Base-by-base conservation (phyloP, 2,329 filamentous ascomycete species). In the Ambrosiella cleistominuta region DNA sequence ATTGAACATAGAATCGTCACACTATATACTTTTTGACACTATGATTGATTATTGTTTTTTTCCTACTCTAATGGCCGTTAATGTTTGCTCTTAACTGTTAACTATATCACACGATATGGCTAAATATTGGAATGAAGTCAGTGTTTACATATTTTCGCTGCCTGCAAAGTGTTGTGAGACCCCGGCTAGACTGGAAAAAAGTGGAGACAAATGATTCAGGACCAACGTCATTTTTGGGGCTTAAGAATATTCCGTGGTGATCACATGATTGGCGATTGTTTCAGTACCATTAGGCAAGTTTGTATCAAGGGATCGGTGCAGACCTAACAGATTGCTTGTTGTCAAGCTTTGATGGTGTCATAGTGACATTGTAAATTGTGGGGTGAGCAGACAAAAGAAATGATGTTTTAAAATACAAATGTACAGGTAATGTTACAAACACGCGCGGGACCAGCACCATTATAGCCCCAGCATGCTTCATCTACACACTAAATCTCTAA, bases 361-460 rank as follows among this genome's bases (percentile, higher is more conserved):
- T 27, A 27, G 27, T 27, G 3, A 27, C 27, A 27, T 27, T 27
- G 27, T 27, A 27, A 27, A 27, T 27, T 27, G 27, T 27, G 27
- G 27, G 27, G 27, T 27, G 27, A 51, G 38, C 17, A 55, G 54
- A 40, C 56, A 44, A 49, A 56, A 55, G 42, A 52, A 42, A 39
- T 1, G 27, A 54, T 50, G 15, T 36, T 36, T 36, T 13, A 40
- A 51, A 39, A 44, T 8, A 47, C n/a, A 45, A 51, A 53, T 59
- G 47, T 59, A 59, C 57, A 59, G 57, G 40, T 59, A 38, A 45
- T 59, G 45, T 55, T 59, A 59, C 57, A 59, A n/a, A 35, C 42
- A 42, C 19, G 17, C 15, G 12, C 37, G 12, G 11, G 19, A 12
- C 19, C 19, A 47, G 19, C 7, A 8, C 19, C n/a, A 7, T 17